Evolutionary conservation across 192 early-diverging fungal genomes (phyloP).

Genomic region (Entomortierella beljakovae): DNA sequence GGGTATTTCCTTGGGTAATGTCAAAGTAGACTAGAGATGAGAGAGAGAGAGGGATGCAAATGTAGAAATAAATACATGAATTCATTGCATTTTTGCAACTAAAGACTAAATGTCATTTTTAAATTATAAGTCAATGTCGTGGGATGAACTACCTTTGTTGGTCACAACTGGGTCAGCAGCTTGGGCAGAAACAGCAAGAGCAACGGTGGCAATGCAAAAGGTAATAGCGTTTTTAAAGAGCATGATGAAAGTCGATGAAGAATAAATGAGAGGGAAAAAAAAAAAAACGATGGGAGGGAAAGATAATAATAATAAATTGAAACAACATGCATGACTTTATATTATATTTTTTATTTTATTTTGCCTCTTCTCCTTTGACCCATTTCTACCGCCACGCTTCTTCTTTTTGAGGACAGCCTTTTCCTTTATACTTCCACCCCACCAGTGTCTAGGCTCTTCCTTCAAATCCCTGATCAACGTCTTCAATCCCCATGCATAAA

Average conservation of each 20-base stretch:
- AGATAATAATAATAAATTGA: too few species aligned
- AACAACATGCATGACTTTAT: too few species aligned
- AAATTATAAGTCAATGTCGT: too few species aligned
- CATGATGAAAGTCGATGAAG: constrained; percentile 13
- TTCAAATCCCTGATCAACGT: constrained; percentile 5
- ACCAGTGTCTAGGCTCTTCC: neutral
- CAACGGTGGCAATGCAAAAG: constrained; percentile 23
- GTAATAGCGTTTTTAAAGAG: constrained; percentile 33
- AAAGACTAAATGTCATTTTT: too few species aligned
- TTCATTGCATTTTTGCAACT: neutral
- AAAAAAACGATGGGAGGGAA: too few species aligned
- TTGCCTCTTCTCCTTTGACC: too few species aligned
- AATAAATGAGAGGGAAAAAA: neutral
- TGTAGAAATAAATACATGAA: neutral
- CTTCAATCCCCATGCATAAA: neutral
- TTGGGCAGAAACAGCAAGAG: constrained; percentile 29
- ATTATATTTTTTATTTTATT: too few species aligned
- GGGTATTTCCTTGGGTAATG: constrained; percentile 80
- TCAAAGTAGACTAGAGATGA: constrained; percentile 81
- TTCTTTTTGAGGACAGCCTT: too few species aligned
- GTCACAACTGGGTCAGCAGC: constrained; percentile 73
- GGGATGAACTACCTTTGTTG: constrained; percentile 61
- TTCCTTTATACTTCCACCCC: neutral
- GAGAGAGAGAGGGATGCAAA: neutral
- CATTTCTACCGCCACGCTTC: too few species aligned